Evolutionary conservation across 345 rosid species (phyloP).

Genomic region (Passiflora organensis): DNA sequence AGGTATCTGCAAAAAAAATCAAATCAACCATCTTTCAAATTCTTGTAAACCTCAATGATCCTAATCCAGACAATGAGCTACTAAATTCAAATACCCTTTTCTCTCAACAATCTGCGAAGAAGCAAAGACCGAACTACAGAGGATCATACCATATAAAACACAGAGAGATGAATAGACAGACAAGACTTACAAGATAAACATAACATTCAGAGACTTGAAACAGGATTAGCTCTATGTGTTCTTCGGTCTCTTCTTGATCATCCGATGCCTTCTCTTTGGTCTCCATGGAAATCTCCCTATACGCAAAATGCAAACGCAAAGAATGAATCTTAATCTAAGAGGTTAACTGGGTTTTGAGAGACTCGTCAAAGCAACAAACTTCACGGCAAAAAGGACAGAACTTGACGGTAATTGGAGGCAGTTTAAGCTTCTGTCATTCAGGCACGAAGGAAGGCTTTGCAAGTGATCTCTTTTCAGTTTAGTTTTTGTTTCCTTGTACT

Average conservation of each 20-base stretch:
- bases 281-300: constrained; percentile 8
- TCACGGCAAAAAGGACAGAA: background rate
- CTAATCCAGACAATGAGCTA: background rate
- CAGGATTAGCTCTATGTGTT: constrained; percentile 63
- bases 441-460: too few relatives aligned
- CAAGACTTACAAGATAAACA: constrained; percentile 61
- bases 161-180: background rate
- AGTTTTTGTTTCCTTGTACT: background rate
- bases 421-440: background rate
- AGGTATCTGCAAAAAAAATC: constrained; percentile 75
- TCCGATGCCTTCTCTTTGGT: constrained; percentile 25
- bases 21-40: background rate
- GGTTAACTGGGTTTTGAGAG: background rate
- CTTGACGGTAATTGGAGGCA: too few relatives aligned
- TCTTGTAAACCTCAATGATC: background rate
- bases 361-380: background rate
- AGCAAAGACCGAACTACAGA: background rate
- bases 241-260: constrained; percentile 22
- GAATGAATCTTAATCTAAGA: too few relatives aligned
- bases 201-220: constrained; percentile 93
- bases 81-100: background rate
- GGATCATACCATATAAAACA: background rate
- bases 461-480: background rate
- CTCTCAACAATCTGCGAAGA: background rate
- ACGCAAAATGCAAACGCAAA: too few relatives aligned